Evolutionary conservation across 139 green algal species (phyloP), one percentile per base, ranked within the genome.

Genomic region (Micractinium sp.): DNA sequence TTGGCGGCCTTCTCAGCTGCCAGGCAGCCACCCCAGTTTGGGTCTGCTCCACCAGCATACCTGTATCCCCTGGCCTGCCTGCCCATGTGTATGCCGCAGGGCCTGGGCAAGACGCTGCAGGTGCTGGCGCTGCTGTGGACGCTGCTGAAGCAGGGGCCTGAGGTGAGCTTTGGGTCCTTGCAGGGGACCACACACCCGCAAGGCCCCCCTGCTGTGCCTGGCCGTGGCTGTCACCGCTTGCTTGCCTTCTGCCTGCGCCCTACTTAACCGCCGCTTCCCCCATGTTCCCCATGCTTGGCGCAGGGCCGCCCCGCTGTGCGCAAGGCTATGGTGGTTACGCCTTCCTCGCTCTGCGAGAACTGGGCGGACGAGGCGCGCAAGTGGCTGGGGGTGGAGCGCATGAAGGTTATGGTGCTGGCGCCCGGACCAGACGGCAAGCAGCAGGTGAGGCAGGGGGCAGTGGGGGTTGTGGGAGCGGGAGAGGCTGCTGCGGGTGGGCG

Each of bases 101-200:
- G 91, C 4, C 85, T 93, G 33, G 88, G 91, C 36, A 92, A 92
- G 89, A 97, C 96, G 19, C 91, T 98, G 90, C 95, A 97, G 82
- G 92, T 97, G 29, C 93, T 98, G 38, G 86, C 95, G 4, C 90
- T 98, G 27, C 31, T 96, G 0, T 99, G 95, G 94, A 97, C 95
- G 23, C 63, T 98, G 78, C 92, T 98, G 73, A 92, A 91, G 31
- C 95, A 97, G 83, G 94, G 94, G 0, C 95, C 96, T 0, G 61
- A 92, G 90, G 92, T 94, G 38, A 31, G 67, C n/a, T n/a, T n/a
- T n/a, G n/a, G n/a, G n/a, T n/a, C n/a, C n/a, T n/a, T n/a, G n/a
- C n/a, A n/a, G n/a, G n/a, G n/a, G n/a, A n/a, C n/a, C n/a, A n/a
- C n/a, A 77, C 23, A 38, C 14, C n/a, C n/a, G 73, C 69, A 38